Evolutionary conservation across 345 rosid species (phyloP).

Genomic region (Carallia brachiata): DNA sequence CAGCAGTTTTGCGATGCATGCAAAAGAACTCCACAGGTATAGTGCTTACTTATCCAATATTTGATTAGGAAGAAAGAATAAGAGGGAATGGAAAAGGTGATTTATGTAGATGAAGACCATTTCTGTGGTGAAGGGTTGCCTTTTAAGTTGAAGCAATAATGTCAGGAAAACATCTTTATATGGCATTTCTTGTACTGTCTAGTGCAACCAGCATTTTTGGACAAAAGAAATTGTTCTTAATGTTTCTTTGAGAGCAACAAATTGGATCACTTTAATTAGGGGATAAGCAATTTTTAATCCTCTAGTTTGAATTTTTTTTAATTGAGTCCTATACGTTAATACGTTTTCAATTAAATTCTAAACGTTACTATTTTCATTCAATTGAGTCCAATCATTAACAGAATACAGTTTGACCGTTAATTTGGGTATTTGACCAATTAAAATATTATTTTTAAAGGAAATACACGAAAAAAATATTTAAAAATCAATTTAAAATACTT

Average conservation of each 20-base stretch:
- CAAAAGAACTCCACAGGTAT: conserved; percentile 93
- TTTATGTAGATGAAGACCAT: background rate
- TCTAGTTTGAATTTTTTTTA: too few relatives aligned
- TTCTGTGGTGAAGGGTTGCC: background rate
- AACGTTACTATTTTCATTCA: too few relatives aligned
- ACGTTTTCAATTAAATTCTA: too few relatives aligned
- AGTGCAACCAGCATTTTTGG: background rate
- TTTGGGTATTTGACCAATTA: too few relatives aligned
- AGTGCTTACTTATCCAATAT: background rate
- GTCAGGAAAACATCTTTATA: background rate
- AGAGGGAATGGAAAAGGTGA: background rate
- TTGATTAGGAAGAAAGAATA: background rate
- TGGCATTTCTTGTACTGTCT: background rate
- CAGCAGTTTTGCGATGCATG: conserved; percentile 89
- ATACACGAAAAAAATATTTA: too few relatives aligned
- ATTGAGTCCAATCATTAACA: too few relatives aligned
- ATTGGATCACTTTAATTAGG: conserved; percentile 9
- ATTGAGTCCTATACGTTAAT: too few relatives aligned
- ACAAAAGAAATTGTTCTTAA: background rate
- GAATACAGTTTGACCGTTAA: too few relatives aligned
- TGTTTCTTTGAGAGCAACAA: background rate
- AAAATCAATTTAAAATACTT: too few relatives aligned
- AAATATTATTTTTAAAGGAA: too few relatives aligned
- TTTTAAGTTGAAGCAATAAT: background rate
- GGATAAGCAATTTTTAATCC: too few relatives aligned